These are phyloP conservation scores for Adansonia madagascariensis DNA, from an alignment of 441 rosid genomes.

Conservation along the genomic window DNA sequence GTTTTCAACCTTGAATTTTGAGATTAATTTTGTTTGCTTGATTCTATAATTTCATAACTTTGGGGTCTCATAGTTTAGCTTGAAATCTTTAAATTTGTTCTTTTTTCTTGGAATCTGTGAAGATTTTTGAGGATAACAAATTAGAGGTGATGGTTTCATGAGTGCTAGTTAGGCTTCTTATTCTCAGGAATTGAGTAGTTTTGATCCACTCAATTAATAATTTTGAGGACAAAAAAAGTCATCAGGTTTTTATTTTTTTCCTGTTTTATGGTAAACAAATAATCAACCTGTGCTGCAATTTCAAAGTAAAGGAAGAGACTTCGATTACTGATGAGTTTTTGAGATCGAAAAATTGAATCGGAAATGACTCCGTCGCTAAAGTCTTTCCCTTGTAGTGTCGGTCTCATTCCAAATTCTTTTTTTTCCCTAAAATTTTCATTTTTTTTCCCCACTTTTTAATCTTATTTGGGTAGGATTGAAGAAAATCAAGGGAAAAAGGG, in stretches of 20 bases:
- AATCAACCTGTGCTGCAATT: not conserved
- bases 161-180: not conserved
- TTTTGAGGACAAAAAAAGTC: not conserved
- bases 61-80: not conserved
- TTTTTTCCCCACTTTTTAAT: not conserved
- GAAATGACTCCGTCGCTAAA: too few species aligned
- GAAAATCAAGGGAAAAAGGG: not conserved
- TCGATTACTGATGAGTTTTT: not conserved
- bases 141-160: not conserved
- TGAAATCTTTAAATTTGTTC: not conserved
- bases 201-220: constrained; percentile 9
- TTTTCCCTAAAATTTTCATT: not conserved
- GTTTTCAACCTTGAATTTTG: not conserved
- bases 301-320: not conserved
- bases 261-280: constrained; percentile 1
- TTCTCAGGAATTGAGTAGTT: not conserved
- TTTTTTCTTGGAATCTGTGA: not conserved
- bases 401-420: too few species aligned
- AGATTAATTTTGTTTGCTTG: not conserved
- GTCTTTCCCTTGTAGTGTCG: too few species aligned
- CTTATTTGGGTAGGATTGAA: not conserved
- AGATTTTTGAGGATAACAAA: not conserved
- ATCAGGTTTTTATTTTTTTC: not conserved
- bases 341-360: too few species aligned
- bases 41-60: constrained; percentile 5